Evolutionary conservation across 768 basidiomycete species (phyloP), one percentile per base, ranked within the genome.

Genomic region (Megacollybia marginata): DNA sequence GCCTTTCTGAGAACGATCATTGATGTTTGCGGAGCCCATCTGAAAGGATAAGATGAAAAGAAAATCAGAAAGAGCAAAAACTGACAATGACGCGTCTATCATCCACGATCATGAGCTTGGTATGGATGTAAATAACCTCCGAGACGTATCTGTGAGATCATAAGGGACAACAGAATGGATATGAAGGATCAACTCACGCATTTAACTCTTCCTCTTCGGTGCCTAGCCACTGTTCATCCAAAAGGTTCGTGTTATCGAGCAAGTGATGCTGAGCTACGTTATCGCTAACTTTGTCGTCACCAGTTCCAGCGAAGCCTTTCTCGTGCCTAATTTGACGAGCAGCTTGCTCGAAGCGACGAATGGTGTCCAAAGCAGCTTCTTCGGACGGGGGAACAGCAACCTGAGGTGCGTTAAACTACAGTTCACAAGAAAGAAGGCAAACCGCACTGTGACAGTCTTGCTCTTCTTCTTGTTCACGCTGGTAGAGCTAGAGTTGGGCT

Each of bases 11-110:
- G 82, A 85, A 12, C 91, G 82, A 58, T 94, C 92, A 53, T 94
- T 94, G 55, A 94, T 62, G 63, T 97, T 98, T 13, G 95, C 93
- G 38, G 89, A 92, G 33, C 95, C 94, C 76, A 93, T 88, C 88
- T 91, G 36, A 10, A 40, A 19, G 35, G 32, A 28, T 49, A 40
- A 47, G 16, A 51, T 40, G 16, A 35, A 10, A 38, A 35, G 34
- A 15, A 19, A 36, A 5, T 33, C 13, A 34, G 15, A 16, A 6
- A 36, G 44, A 10, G 28, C 18, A 16, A 9, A 23, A 1, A 74
- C 88, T 47, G 56, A 91, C 89, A 55, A 98, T 91, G 42, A 96
- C 92, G 33, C 84, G 75, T 32, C 80, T 75, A 61, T 97, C 94
- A 59, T 96, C 94, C 33, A 96, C 90, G 48, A 95, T 89, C 93